Percentiles rank a stretch among this genome's conserved stretches.
phyloP scores from a whole-genome alignment of 1,284 basidiomycete genomes.

The Apiotrichum veenhuisii region DNA sequence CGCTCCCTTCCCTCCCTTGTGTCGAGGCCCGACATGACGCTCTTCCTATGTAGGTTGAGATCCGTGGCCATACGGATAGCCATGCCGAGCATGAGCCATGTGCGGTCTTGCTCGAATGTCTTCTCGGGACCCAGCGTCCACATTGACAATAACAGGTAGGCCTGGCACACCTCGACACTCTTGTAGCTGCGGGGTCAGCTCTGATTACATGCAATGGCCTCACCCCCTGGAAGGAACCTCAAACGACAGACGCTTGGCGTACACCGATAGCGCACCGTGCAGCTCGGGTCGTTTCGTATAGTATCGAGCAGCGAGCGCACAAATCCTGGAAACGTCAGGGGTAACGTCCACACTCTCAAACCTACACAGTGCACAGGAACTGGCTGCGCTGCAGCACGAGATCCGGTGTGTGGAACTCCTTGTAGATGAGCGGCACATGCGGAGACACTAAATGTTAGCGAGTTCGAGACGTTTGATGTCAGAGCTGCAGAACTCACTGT shows the following conservation, averaged over 20 bases:
- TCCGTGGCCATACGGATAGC: constrained; percentile 83
- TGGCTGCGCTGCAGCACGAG: constrained; percentile 87
- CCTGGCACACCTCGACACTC: constrained; percentile 90
- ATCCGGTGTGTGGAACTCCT: constrained; percentile 83
- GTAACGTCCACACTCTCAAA: constrained; percentile 17
- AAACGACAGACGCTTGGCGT: constrained; percentile 89
- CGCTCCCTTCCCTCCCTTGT: constrained; percentile 60
- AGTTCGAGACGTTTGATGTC: not conserved
- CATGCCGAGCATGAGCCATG: constrained; percentile 78
- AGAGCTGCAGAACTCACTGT: constrained; percentile 25
- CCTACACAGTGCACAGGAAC: constrained; percentile 86
- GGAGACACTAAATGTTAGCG: constrained; percentile 29
- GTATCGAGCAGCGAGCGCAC: constrained; percentile 87
- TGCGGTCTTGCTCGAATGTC: constrained; percentile 93
- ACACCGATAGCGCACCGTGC: constrained; percentile 71
- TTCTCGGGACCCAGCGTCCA: constrained; percentile 91
- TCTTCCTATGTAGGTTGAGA: constrained; percentile 89
- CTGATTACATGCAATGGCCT: not conserved
- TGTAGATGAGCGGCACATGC: constrained; percentile 61
- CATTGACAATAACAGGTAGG: constrained; percentile 73
- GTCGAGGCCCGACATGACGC: constrained; percentile 62
- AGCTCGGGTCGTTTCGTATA: constrained; percentile 79
- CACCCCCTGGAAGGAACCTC: constrained; percentile 62
- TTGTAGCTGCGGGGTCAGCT: constrained; percentile 60
- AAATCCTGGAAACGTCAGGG: constrained; percentile 54